Conservation (phyloP, 345 rosid genomes). For the Hibiscus mutabilis region DNA sequence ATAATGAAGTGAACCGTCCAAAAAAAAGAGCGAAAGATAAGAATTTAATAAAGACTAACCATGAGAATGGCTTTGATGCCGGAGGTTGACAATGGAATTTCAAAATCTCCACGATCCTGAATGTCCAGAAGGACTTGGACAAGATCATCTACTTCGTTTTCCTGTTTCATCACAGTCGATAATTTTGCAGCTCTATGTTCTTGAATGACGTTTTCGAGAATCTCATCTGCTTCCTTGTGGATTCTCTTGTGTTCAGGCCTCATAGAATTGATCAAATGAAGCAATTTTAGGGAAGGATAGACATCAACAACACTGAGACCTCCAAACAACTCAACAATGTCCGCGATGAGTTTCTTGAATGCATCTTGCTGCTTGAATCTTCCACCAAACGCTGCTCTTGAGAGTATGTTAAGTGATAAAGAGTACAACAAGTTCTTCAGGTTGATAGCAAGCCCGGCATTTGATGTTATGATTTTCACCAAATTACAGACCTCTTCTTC, state of each 20-base stretch:
- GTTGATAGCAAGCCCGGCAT: not conserved
- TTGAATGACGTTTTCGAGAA: not conserved
- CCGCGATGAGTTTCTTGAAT: not conserved
- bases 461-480: not conserved
- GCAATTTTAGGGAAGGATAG: not conserved
- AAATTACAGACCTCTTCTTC: not conserved
- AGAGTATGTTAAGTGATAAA: not conserved
- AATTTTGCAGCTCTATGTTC: not conserved
- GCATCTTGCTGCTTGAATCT: not conserved
- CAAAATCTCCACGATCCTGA: not conserved
- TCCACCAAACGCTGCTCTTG: not conserved
- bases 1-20: not conserved
- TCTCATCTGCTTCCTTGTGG: not conserved
- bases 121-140: not conserved
- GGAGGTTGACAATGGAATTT: not conserved
- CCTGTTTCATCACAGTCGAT: not conserved
- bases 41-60: not conserved
- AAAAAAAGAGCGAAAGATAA: not conserved
- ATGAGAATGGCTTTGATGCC: not conserved
- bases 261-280: not conserved
- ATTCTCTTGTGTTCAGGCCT: not conserved
- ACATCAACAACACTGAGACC: slow-evolving; percentile 4
- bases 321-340: not conserved
- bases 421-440: not conserved
- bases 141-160: not conserved